These are phyloP conservation scores for Cardamine resedifolia DNA, from an alignment of 345 rosid genomes.

Conservation along the genomic window DNA sequence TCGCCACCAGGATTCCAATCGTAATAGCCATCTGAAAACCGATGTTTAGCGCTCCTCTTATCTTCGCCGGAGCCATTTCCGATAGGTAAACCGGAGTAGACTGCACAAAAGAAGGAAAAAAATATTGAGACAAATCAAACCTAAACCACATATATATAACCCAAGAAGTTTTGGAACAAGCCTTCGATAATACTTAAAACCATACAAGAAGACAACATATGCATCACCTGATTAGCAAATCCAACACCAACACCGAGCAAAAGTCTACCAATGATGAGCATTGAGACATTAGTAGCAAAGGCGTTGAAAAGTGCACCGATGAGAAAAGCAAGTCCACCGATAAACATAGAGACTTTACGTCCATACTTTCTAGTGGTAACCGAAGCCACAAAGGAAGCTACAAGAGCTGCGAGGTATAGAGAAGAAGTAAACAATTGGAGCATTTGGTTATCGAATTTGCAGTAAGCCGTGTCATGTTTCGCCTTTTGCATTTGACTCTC, in stretches of 20 bases:
- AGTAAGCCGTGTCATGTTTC: slow-evolving; percentile 43
- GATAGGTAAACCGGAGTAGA: slow-evolving; percentile 56
- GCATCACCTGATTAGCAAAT: slow-evolving; percentile 47
- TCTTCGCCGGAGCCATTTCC: slow-evolving; percentile 60
- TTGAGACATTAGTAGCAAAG: slow-evolving; percentile 39
- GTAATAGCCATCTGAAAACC: slow-evolving; percentile 50
- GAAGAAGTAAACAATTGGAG: slow-evolving; percentile 60
- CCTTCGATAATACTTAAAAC: neutral
- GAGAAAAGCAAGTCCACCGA: slow-evolving; percentile 48
- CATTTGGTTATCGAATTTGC: slow-evolving; percentile 45
- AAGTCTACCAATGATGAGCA: slow-evolving; percentile 55
- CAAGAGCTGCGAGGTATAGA: slow-evolving; percentile 54
- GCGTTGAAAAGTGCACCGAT: slow-evolving; percentile 52
- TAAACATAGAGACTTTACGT: slow-evolving; percentile 43
- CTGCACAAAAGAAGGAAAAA: slow-evolving; percentile 25
- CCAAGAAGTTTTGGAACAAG: neutral
- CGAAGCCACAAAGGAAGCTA: slow-evolving; percentile 52
- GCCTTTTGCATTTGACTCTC: slow-evolving; percentile 33
- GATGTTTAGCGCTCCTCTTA: slow-evolving; percentile 51
- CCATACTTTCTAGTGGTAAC: slow-evolving; percentile 45
- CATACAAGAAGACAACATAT: neutral
- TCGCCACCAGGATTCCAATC: slow-evolving; percentile 50
- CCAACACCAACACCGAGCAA: slow-evolving; percentile 60
- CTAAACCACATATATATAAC: neutral
- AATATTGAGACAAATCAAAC: slow-evolving; percentile 3